Evolutionary conservation across 2,329 filamentous ascomycete genomes (phyloP).

Genomic region (Aspergillus sp.): DNA sequence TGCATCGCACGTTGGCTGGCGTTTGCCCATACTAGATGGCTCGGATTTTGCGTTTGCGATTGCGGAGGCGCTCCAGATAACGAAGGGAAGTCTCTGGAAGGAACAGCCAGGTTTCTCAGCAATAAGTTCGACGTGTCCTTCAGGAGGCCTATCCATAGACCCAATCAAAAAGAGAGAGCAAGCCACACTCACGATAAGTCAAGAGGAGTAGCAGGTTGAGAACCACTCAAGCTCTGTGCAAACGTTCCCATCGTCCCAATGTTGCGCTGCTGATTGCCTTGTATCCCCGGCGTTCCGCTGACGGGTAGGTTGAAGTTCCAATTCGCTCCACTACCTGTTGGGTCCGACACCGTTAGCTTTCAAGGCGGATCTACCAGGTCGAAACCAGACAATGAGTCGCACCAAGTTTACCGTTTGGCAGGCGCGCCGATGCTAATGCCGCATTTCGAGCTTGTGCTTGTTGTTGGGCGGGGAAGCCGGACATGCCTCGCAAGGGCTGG

Average conservation of each 20-base stretch:
- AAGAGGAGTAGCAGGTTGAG: constrained; percentile 55
- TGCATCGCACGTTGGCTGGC: constrained; percentile 56
- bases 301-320: constrained; percentile 61
- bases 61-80: constrained; percentile 60
- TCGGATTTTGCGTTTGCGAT: constrained; percentile 53
- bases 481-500: constrained; percentile 55
- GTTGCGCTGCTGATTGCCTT: constrained; percentile 53
- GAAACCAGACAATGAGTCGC: constrained; percentile 22
- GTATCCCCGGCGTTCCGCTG: constrained; percentile 54
- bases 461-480: constrained; percentile 56
- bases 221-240: constrained; percentile 58
- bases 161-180: constrained; percentile 1
- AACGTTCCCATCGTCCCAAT: constrained; percentile 56
- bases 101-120: constrained; percentile 12
- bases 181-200: constrained; percentile 57
- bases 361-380: constrained; percentile 1
- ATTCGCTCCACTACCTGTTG: constrained; percentile 54
- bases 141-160: not conserved
- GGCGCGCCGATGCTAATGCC: constrained; percentile 50
- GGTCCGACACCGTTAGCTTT: constrained; percentile 26
- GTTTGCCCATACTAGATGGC: constrained; percentile 60
- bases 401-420: constrained; percentile 60
- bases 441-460: constrained; percentile 50
- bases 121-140: not conserved
- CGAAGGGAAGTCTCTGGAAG: constrained; percentile 61